Base-by-base conservation (phyloP, 139 green algal species). In the Yamagishiella unicocca region DNA sequence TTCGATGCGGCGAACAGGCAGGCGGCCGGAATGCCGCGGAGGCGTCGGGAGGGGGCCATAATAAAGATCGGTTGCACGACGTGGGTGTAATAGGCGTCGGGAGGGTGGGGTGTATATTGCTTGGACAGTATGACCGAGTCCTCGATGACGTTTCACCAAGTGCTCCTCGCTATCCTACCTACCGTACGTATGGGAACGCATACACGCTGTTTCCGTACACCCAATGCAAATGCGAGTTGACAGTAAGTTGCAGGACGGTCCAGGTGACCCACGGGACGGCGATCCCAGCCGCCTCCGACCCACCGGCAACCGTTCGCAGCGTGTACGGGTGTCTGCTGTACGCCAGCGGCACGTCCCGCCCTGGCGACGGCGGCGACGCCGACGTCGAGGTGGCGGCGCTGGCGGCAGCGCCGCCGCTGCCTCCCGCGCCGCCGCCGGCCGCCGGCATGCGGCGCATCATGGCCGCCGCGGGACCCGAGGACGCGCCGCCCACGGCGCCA, bases 271-370 rank as follows among this genome's bases (percentile, higher is more conserved):
- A 12, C 17, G 50, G 50, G 29, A 71, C 21, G 17, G 31, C 38
- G 21, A 45, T n/a, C 31, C 67, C 2, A 40, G 4, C 70, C 37
- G 38, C 7, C 72, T 24, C 35, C 5, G 37, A 21, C 53, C 35
- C 33, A 73, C 83, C 89, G 24, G 73, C 31, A 0, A 75, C 72
- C 1, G 62, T 89, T 12, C 89, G 89, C 35, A 92, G 55, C 38
- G 89, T 89, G 67, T 87, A 92, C 42, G 86, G 89, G 19, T 66
- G 78, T 19, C 89, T 72, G 66, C 75, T 83, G 82, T 75, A 90
- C 25, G 82, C 67, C 67, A 87, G 35, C 25, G 82, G 45, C 35
- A 87, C 67, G 33, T 87, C 82, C 24, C 82, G 54, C 8, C 67
- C 82, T 1, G 82, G 82, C 0, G 82, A 87, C 38, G 82, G 66